phyloP scores from a whole-genome alignment of 345 rosid genomes.

The Salix purpurea region DNA sequence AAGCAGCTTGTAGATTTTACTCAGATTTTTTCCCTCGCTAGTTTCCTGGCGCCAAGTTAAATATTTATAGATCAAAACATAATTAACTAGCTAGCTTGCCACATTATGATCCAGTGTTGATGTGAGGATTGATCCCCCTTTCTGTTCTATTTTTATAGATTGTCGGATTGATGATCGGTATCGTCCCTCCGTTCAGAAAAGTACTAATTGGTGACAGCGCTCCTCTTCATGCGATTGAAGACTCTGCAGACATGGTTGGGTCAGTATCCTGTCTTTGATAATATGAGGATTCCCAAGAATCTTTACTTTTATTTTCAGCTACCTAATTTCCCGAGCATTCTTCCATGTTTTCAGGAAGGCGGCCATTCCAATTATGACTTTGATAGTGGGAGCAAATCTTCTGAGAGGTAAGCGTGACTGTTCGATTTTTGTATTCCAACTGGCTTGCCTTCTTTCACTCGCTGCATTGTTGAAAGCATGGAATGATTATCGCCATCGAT shows the following conservation, averaged over 20 bases:
- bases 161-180: conserved; percentile 32
- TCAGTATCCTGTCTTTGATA: neutral
- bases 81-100: too few species aligned
- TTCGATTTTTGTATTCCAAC: neutral
- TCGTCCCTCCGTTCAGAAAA: conserved; percentile 18
- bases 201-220: conserved; percentile 28
- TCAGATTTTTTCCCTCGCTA: neutral
- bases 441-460: neutral
- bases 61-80: too few species aligned
- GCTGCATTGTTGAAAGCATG: neutral
- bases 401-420: conserved; percentile 18
- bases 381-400: conserved; percentile 48
- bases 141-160: conserved; percentile 10
- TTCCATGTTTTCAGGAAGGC: conserved; percentile 29
- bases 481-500: neutral
- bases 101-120: too few species aligned
- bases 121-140: too few species aligned
- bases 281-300: too few species aligned
- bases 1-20: too few species aligned
- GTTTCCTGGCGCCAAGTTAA: too few species aligned
- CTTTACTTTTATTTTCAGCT: neutral
- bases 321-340: neutral
- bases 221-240: conserved; percentile 34
- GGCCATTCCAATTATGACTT: conserved; percentile 34
- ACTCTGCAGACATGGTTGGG: conserved; percentile 37